phyloP scores from a whole-genome alignment of 306 rosid genomes.

The Hylodesmum podocarpum region DNA sequence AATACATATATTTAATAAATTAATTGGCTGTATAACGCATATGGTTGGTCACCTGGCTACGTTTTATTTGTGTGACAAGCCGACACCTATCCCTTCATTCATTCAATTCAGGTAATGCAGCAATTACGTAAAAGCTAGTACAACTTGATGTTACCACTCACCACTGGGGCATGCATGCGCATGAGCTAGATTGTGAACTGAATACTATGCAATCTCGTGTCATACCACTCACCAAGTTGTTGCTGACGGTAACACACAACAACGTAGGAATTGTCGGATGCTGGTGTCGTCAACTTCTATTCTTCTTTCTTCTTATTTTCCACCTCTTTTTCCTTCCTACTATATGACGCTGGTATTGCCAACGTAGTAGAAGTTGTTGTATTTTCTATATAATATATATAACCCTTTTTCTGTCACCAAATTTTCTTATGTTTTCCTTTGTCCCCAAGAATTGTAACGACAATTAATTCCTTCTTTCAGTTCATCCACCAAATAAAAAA shows the following conservation, averaged over 20 bases:
- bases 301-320: background rate
- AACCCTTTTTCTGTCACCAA: background rate
- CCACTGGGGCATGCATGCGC: background rate
- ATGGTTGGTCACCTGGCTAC: too few species aligned
- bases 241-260: background rate
- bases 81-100: too few species aligned
- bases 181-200: background rate
- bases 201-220: too few species aligned
- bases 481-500: background rate
- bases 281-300: background rate
- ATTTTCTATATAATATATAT: too few species aligned
- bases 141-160: background rate
- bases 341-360: too few species aligned
- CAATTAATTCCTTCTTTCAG: background rate
- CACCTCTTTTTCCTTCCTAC: too few species aligned
- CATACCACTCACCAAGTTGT: background rate
- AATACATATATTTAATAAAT: too few species aligned
- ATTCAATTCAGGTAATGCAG: background rate
- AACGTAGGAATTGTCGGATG: background rate
- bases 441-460: background rate
- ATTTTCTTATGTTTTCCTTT: background rate
- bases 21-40: too few species aligned
- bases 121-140: background rate
- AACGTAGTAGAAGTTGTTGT: too few species aligned
- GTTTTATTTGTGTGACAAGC: too few species aligned